These are phyloP conservation scores for Oryza rufipogon DNA, from an alignment of 176 grass and related monocot species.

Conservation along the genomic window DNA sequence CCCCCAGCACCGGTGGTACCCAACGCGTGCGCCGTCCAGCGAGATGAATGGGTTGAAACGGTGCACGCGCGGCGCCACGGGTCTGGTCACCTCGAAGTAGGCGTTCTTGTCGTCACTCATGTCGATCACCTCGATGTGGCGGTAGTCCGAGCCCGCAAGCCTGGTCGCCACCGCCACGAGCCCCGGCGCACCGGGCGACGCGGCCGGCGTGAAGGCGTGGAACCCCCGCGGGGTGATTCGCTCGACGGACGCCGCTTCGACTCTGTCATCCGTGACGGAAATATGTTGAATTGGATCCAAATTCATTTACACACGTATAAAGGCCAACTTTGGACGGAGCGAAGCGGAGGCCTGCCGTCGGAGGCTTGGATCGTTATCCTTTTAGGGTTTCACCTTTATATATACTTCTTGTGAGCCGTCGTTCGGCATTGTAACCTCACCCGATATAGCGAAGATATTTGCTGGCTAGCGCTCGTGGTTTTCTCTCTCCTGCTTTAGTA, in stretches of 20 bases:
- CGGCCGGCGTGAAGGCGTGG: constrained; percentile 89
- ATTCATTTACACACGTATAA: no score
- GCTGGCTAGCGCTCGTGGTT: no score
- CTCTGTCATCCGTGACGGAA: constrained; percentile 5
- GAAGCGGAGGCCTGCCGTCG: no score
- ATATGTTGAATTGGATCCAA: no score
- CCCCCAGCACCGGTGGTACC: constrained; percentile 89
- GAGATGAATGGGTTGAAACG: constrained; percentile 90
- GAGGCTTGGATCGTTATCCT: no score
- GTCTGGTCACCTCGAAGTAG: constrained; percentile 64
- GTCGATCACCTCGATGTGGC: constrained; percentile 89
- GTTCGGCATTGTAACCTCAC: no score
- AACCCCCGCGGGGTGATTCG: constrained; percentile 67
- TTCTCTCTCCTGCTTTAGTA: no score
- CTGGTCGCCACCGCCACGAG: constrained; percentile 78
- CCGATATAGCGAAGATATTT: no score
- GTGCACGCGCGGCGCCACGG: constrained; percentile 62
- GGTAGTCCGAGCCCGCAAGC: constrained; percentile 57
- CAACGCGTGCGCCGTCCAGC: constrained; percentile 60
- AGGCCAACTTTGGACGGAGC: no score
- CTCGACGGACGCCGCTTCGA: constrained; percentile 39
- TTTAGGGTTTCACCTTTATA: no score
- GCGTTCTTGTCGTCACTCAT: constrained; percentile 26
- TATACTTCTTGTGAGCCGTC: no score
- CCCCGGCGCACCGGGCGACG: constrained; percentile 63